phyloP scores from a whole-genome alignment of 345 rosid species.

The Euphorbia pulcherrima region DNA sequence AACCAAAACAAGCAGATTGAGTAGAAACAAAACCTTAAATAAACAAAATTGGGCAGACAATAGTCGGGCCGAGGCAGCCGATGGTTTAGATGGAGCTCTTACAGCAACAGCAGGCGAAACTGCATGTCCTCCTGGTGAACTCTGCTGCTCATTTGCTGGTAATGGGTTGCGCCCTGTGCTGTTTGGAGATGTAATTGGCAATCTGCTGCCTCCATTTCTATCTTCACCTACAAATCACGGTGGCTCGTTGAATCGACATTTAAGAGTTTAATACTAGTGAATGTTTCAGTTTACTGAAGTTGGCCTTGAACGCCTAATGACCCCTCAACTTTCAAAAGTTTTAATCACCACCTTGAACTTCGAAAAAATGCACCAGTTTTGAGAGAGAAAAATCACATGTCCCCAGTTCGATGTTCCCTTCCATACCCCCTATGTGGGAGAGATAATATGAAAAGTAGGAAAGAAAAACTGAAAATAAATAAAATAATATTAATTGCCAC shows the following conservation, averaged over 20 bases:
- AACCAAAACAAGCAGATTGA: slow-evolving; percentile 21
- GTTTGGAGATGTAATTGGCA: slow-evolving; percentile 34
- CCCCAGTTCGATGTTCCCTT: no score
- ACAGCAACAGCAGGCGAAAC: slow-evolving; percentile 87
- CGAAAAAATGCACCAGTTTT: no score
- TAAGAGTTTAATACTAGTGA: background rate
- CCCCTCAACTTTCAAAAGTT: no score
- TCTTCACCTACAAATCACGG: slow-evolving; percentile 52
- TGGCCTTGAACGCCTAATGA: no score
- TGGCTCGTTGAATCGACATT: slow-evolving; percentile 10
- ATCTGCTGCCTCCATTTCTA: slow-evolving; percentile 30
- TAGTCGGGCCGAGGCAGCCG: slow-evolving; percentile 33
- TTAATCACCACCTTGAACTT: no score
- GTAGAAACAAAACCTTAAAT: slow-evolving; percentile 32
- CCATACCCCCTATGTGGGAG: no score
- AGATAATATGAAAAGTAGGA: no score
- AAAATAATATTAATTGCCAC: no score
- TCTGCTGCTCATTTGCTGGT: slow-evolving; percentile 73
- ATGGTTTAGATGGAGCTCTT: slow-evolving; percentile 59
- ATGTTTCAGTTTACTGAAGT: background rate
- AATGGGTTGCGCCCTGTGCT: slow-evolving; percentile 47
- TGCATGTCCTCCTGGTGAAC: slow-evolving; percentile 44
- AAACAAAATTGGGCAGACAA: slow-evolving; percentile 17
- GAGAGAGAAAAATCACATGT: no score
- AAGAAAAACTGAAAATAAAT: no score